These are phyloP conservation scores for Zygotorulaspora florentina DNA, from an alignment of 805 yeast genomes.

Conservation along the genomic window DNA sequence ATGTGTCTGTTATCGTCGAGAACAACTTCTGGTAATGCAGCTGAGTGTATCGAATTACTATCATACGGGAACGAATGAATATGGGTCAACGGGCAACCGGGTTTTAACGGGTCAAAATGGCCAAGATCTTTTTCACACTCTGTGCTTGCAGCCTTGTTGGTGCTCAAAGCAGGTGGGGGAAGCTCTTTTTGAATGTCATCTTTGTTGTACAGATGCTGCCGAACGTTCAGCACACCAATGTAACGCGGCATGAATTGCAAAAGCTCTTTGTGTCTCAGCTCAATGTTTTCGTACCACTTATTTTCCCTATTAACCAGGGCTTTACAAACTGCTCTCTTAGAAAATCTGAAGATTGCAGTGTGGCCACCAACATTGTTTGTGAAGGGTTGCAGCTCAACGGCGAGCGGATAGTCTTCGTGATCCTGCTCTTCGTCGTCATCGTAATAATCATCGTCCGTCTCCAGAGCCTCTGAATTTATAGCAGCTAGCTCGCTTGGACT, in stretches of 20 bases:
- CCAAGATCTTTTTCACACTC: background rate
- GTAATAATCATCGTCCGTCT: constrained; percentile 10
- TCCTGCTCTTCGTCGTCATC: constrained; percentile 28
- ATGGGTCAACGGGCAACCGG: constrained; percentile 13
- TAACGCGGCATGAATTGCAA: constrained; percentile 87
- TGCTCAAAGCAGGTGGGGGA: background rate
- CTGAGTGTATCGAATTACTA: constrained; percentile 3
- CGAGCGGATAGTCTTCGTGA: constrained; percentile 52
- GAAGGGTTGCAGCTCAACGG: constrained; percentile 88
- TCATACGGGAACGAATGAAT: constrained; percentile 20
- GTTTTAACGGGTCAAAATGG: background rate
- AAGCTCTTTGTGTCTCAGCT: constrained; percentile 68
- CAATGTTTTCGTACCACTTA: constrained; percentile 86
- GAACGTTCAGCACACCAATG: constrained; percentile 89
- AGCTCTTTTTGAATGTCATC: constrained; percentile 25
- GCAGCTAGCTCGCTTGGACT: constrained; percentile 9
- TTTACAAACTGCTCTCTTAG: constrained; percentile 89
- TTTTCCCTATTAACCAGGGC: constrained; percentile 88
- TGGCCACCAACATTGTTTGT: constrained; percentile 97
- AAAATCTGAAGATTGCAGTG: constrained; percentile 90
- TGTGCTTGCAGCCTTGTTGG: constrained; percentile 12
- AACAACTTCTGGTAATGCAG: constrained; percentile 58
- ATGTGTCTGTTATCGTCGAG: constrained; percentile 90
- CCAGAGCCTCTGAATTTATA: constrained; percentile 8
- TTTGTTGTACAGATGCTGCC: constrained; percentile 51